Evolutionary conservation across 805 yeast genomes (phyloP).

Genomic region (Blastobotrys terrestris): DNA sequence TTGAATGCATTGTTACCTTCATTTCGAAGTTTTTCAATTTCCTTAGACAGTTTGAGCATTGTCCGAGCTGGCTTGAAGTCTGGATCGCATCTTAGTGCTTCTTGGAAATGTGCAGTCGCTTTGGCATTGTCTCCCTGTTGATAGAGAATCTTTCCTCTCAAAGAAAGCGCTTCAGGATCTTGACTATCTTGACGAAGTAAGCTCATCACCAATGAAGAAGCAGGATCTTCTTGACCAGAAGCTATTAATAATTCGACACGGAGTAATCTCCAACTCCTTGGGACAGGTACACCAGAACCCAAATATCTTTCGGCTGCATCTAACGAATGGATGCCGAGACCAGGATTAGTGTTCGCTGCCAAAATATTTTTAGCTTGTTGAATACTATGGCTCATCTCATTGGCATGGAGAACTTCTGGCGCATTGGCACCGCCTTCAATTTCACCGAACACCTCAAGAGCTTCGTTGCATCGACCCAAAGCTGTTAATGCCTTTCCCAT

Average conservation of each 20-base stretch:
- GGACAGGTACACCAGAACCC: slow-evolving; percentile 30
- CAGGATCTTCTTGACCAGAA: slow-evolving; percentile 31
- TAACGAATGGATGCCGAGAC: slow-evolving; percentile 32
- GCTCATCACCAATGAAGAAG: slow-evolving; percentile 31
- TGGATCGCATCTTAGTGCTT: slow-evolving; percentile 38
- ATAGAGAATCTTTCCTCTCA: slow-evolving; percentile 34
- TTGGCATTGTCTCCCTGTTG: slow-evolving; percentile 34
- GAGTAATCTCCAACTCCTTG: slow-evolving; percentile 32
- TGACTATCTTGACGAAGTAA: slow-evolving; percentile 31
- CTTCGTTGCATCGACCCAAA: slow-evolving; percentile 32
- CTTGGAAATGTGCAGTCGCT: slow-evolving; percentile 34
- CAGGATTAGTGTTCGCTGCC: slow-evolving; percentile 19
- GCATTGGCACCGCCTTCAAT: slow-evolving; percentile 20
- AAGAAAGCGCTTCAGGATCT: slow-evolving; percentile 35
- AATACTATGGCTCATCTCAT: slow-evolving; percentile 34
- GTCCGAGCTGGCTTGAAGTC: slow-evolving; percentile 32
- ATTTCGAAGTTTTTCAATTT: slow-evolving; percentile 29
- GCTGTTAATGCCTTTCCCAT: slow-evolving; percentile 32
- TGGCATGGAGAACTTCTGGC: slow-evolving; percentile 23
- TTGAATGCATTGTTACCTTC: slow-evolving; percentile 72
- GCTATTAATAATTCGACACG: slow-evolving; percentile 26
- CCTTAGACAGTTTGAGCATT: slow-evolving; percentile 27
- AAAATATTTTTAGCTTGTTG: slow-evolving; percentile 29
- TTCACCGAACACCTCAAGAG: slow-evolving; percentile 25
- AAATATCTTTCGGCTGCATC: slow-evolving; percentile 33